phyloP scores from a whole-genome alignment of 371 early-diverging fungal species.

The Mortierella sp. region DNA sequence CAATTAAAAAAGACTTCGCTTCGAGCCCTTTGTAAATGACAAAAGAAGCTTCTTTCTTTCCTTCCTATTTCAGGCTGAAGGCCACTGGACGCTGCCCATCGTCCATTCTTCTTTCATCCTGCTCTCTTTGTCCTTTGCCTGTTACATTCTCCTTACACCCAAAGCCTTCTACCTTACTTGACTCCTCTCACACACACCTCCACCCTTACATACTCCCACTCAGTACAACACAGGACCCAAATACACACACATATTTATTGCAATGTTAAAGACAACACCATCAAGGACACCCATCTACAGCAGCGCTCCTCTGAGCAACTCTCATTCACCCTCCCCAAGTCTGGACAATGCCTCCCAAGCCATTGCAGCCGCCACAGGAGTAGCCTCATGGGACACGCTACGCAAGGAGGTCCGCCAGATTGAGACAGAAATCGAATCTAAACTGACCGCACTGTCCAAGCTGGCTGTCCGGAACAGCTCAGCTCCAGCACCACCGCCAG shows the following conservation, averaged over 20 bases:
- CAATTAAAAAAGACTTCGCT: neutral
- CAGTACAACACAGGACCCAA: neutral
- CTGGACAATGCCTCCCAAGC: conserved; percentile 40
- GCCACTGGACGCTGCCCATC: neutral
- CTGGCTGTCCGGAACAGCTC: conserved; percentile 24
- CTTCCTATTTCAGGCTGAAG: neutral
- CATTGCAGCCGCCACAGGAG: conserved; percentile 36
- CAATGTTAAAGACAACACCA: conserved; percentile 48
- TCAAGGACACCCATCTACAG: conserved; percentile 50
- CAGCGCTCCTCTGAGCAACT: conserved; percentile 43
- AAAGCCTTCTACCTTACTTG: neutral
- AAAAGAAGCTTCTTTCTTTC: neutral
- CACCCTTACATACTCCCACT: neutral
- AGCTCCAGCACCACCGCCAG: conserved; percentile 14
- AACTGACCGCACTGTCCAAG: conserved; percentile 48
- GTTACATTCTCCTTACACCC: neutral
- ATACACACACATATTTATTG: neutral
- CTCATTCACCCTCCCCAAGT: conserved; percentile 28
- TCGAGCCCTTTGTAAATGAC: neutral
- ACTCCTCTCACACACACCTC: neutral
- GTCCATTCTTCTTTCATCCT: neutral
- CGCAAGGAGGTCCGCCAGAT: conserved; percentile 50
- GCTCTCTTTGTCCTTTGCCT: neutral
- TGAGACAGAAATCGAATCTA: conserved; percentile 50
- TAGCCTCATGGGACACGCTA: conserved; percentile 41